phyloP scores from a whole-genome alignment of 768 basidiomycete genomes.

The Galerina sulciceps region DNA sequence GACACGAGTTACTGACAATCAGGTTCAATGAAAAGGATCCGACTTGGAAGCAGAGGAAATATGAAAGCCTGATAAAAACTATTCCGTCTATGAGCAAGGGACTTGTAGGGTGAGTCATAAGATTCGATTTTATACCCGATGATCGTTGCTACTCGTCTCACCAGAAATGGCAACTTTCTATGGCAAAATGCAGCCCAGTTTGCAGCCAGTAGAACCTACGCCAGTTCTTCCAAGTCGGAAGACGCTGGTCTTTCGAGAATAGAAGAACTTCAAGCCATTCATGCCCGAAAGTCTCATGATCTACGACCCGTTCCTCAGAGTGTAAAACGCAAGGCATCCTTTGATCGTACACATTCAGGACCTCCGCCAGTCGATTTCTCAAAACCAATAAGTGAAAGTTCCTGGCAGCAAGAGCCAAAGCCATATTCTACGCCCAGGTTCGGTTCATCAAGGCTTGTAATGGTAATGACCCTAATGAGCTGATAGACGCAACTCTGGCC shows the following conservation, averaged over 20 bases:
- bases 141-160: not conserved
- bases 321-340: constrained; percentile 14
- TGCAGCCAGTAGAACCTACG: not conserved
- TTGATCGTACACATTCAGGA: not conserved
- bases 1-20: not conserved
- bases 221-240: not conserved
- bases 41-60: not conserved
- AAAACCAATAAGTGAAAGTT: not conserved
- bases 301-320: not conserved
- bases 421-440: not conserved
- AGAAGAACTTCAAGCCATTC: constrained; percentile 11
- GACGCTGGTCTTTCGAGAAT: constrained; percentile 32
- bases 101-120: not conserved
- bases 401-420: not conserved
- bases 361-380: not conserved
- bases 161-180: not conserved
- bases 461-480: not conserved
- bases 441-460: not conserved
- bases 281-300: constrained; percentile 4
- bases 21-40: not conserved
- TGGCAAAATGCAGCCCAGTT: not conserved
- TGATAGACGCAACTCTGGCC: not conserved
- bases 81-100: not conserved
- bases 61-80: not conserved
- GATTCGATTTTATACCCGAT: not conserved